Evolutionary conservation across 805 yeast species (phyloP), one percentile per base, ranked within the genome.

Genomic region (Pichia membranifaciens): DNA sequence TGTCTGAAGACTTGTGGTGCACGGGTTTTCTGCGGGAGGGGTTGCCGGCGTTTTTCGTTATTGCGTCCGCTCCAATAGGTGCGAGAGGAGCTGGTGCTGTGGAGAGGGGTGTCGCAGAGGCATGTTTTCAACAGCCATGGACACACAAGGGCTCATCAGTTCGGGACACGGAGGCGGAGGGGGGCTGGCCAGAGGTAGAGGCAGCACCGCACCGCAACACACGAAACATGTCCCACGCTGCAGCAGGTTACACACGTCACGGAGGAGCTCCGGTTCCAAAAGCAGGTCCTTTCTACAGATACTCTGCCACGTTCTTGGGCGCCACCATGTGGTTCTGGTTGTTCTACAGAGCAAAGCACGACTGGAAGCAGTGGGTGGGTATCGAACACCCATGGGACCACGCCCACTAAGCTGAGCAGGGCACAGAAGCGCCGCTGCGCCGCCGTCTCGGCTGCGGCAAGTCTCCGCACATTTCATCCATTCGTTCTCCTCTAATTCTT

Each of bases 311-410:
- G 57, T 64, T 74, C 18, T 73, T 87, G 38, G 96, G 96, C 10
- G 95, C 91, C 35, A 75, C 89, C 45, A 82, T 85, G 87, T 85
- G 93, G 86, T 87, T 86, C 67, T 87, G 91, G 86, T 76, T 87
- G 52, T 74, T 87, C 60, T 87, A 84, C 74, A 75, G 96, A 64
- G 73, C 85, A 39, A 81, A 83, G 68, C 81, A 84, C 62, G 91
- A 81, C 58, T 81, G 81, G 55, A 72, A 76, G 58, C 79, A 77
- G 33, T 78, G 81, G 77, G 68, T 74, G 53, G 84, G 74, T 12
- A 45, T 69, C 44, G 70, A 66, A 45, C 74, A 70, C 53, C 74
- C 74, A 33, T 68, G 72, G 69, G 74, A 70, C 46, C 71, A 66
- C 44, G 59, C 51, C 46, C 61, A 55, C 48, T 58, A 47, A 43